phyloP scores from a whole-genome alignment of 2,329 filamentous ascomycete genomes.

The Alternaria atra region DNA sequence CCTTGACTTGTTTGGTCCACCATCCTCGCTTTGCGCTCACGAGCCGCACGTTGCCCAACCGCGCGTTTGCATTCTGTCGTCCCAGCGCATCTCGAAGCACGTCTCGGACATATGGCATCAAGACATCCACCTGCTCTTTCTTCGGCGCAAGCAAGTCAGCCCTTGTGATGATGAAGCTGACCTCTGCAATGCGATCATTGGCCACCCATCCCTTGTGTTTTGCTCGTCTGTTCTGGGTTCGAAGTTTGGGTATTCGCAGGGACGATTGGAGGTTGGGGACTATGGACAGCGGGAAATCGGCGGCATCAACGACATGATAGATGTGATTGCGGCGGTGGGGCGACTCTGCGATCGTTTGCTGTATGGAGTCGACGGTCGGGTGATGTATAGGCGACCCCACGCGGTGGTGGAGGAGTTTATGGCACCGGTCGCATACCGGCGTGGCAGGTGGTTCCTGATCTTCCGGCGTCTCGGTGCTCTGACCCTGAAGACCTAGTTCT shows the following conservation, averaged over 20 bases:
- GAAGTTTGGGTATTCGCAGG: conserved; percentile 75
- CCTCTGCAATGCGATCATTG: conserved; percentile 72
- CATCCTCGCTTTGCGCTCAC: conserved; percentile 87
- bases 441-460: conserved; percentile 34
- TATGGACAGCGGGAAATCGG: conserved; percentile 95
- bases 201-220: conserved; percentile 70
- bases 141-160: conserved; percentile 85
- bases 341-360: conserved; percentile 85
- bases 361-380: conserved; percentile 81
- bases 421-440: conserved; percentile 87
- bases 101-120: conserved; percentile 85
- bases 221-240: conserved; percentile 82
- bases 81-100: conserved; percentile 81
- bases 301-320: conserved; percentile 93
- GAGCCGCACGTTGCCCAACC: conserved; percentile 86
- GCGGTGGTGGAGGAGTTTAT: conserved; percentile 80
- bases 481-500: conserved; percentile 41
- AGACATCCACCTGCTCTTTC: conserved; percentile 81
- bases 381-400: conserved; percentile 77
- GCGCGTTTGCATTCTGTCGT: conserved; percentile 70
- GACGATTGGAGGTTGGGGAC: conserved; percentile 77
- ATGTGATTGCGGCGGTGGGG: conserved; percentile 92
- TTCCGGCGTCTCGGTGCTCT: conserved; percentile 20
- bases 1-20: conserved; percentile 89
- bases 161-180: conserved; percentile 91